Evolutionary conservation across 495 filamentous ascomycete species (phyloP).

Genomic region (Chaetomium cochliodes): DNA sequence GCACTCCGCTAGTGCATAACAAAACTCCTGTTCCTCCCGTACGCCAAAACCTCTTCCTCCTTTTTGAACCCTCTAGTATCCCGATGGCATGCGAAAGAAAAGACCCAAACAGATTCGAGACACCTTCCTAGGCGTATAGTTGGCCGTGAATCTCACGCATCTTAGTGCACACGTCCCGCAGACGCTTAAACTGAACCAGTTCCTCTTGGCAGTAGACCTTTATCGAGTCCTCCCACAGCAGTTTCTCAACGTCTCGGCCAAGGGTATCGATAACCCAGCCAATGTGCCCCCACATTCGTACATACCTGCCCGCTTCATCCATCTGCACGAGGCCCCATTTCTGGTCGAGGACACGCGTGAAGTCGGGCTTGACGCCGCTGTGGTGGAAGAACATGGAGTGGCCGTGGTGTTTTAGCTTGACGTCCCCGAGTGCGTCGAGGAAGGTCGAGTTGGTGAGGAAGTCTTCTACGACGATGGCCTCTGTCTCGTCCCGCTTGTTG

Average conservation of each 20-base stretch:
- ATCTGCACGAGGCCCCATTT: constrained; percentile 9
- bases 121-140: constrained; percentile 15
- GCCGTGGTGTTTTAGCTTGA: constrained; percentile 3
- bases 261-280: constrained; percentile 41
- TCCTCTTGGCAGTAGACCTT: constrained; percentile 42
- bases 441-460: constrained; percentile 21
- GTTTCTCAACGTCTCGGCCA: constrained; percentile 50
- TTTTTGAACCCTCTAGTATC: not conserved
- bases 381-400: constrained; percentile 54
- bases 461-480: not conserved
- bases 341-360: constrained; percentile 26
- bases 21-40: not conserved
- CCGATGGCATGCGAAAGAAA: not conserved
- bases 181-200: not conserved
- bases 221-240: constrained; percentile 51
- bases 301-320: constrained; percentile 23
- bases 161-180: constrained; percentile 18
- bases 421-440: constrained; percentile 11
- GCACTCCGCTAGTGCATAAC: not conserved
- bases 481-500: not conserved
- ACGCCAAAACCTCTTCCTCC: not conserved
- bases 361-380: constrained; percentile 57
- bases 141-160: constrained; percentile 19
- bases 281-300: constrained; percentile 31
- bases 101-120: not conserved